These are phyloP conservation scores for Centaurea solstitialis DNA, from an alignment of 129 eudicot genomes.

Conservation along the genomic window DNA sequence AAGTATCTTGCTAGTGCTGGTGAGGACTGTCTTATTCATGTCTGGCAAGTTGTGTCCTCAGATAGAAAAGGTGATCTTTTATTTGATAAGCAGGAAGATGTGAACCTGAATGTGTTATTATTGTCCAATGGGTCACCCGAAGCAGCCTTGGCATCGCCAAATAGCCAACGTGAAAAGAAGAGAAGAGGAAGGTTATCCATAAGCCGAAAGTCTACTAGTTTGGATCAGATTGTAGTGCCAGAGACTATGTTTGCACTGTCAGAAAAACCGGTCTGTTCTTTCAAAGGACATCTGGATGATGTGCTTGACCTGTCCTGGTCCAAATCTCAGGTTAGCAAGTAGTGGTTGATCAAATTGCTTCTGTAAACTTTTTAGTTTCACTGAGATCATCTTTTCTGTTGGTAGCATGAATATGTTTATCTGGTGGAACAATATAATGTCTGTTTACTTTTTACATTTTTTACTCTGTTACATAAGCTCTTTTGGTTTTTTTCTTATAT, in stretches of 20 bases:
- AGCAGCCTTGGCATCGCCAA: slow-evolving; percentile 58
- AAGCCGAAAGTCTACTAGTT: slow-evolving; percentile 77
- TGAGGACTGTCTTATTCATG: slow-evolving; percentile 84
- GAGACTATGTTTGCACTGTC: slow-evolving; percentile 76
- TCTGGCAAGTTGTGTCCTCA: slow-evolving; percentile 77
- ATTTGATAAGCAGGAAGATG: slow-evolving; percentile 83
- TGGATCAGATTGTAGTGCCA: slow-evolving; percentile 81
- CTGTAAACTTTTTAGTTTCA: slow-evolving; percentile 1
- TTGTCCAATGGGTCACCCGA: slow-evolving; percentile 77
- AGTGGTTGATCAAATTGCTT: slow-evolving; percentile 2
- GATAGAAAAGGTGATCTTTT: slow-evolving; percentile 89
- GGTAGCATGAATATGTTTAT: not conserved
- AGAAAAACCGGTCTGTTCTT: slow-evolving; percentile 88
- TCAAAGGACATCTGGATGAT: slow-evolving; percentile 82
- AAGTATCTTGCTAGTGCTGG: slow-evolving; percentile 97
- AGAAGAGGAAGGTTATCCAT: slow-evolving; percentile 90
- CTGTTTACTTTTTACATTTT: not conserved
- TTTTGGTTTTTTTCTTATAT: not conserved
- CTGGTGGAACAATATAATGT: not conserved
- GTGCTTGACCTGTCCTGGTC: slow-evolving; percentile 99
- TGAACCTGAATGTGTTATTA: slow-evolving; percentile 59
- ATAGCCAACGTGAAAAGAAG: slow-evolving; percentile 57
- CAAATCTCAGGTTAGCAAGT: slow-evolving; percentile 81
- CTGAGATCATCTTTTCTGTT: not conserved
- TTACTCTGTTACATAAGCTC: not conserved